Percentiles rank a stretch among this genome's conserved stretches.
phyloP scores from a whole-genome alignment of 106 monocot genomes.

The Amphibolis antarctica region DNA sequence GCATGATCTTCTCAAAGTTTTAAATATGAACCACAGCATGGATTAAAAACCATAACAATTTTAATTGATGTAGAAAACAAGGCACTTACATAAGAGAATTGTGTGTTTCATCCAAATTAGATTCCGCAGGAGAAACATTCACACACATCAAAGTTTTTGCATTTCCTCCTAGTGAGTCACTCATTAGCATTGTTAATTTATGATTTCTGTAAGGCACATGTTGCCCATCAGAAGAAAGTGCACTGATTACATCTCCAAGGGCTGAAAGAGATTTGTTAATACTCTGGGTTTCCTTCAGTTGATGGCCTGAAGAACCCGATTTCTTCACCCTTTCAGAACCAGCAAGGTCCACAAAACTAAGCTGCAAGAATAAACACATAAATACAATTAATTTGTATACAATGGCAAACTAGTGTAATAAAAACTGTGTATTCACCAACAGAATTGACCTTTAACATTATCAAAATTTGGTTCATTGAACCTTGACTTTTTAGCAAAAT shows the following conservation, averaged over 20 bases:
- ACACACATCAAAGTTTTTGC: conserved; percentile 99
- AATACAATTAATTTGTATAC: background rate
- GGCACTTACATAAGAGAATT: conserved; percentile 74
- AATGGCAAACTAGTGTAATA: too few species aligned
- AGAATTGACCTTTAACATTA: too few species aligned
- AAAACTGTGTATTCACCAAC: too few species aligned
- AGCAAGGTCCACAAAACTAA: conserved; percentile 98
- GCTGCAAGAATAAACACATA: conserved; percentile 31
- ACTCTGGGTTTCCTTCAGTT: conserved; percentile 93
- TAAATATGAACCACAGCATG: background rate
- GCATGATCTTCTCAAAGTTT: too few species aligned
- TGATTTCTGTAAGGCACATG: conserved; percentile 98
- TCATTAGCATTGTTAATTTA: conserved; percentile 98
- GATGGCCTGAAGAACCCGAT: conserved; percentile 81
- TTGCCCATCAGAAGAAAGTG: conserved; percentile 81
- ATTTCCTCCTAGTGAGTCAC: conserved; percentile 95
- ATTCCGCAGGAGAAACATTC: conserved; percentile 87
- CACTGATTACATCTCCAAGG: conserved; percentile 88
- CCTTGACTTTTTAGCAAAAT: too few species aligned
- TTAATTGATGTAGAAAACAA: background rate
- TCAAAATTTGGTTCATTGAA: too few species aligned
- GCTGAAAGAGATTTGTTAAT: conserved; percentile 98
- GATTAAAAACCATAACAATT: background rate
- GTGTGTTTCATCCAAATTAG: conserved; percentile 88
- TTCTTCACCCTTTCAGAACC: conserved; percentile 98